A percentile compares a stretch with the other conserved stretches of the same genome.
phyloP scores from a whole-genome alignment of 225 moss, liverwort and hornwort species.

The Marchantia polymorpha region DNA sequence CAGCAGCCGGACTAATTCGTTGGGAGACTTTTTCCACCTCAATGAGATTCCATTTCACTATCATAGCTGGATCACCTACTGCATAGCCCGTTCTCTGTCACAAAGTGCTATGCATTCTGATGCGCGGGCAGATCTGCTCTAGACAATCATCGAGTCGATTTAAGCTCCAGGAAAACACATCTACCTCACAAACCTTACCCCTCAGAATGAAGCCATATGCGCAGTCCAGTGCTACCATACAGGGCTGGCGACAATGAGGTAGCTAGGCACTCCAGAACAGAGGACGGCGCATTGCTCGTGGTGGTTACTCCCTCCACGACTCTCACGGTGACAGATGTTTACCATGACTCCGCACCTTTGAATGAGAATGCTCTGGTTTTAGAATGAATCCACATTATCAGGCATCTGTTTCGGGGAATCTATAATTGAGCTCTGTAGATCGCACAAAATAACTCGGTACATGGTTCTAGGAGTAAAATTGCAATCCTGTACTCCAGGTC shows the following conservation, averaged over 20 bases:
- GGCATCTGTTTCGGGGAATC: not conserved
- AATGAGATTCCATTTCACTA: conserved; percentile 2
- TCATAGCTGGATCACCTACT: not conserved
- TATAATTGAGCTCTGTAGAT: not conserved
- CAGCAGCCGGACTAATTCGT: conserved; percentile 3
- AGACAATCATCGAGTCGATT: not conserved
- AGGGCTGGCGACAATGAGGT: not conserved
- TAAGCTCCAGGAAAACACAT: too few relatives aligned
- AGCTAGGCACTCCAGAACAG: not conserved
- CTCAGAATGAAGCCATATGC: not conserved
- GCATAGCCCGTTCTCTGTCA: not conserved
- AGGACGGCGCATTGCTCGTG: not conserved
- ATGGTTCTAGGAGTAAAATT: not conserved
- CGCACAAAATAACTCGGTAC: not conserved
- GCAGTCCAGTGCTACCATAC: not conserved
- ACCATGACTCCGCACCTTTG: not conserved
- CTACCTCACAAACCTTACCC: not conserved
- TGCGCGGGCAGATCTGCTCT: not conserved
- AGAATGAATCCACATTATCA: not conserved
- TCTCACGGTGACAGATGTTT: not conserved
- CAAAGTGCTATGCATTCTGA: not conserved
- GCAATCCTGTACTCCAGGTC: not conserved
- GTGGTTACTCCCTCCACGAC: not conserved
- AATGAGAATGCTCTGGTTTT: not conserved
- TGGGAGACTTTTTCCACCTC: conserved; percentile 15